Evolutionary conservation across 2,329 filamentous ascomycete genomes (phyloP).

Genomic region (Fusarium sp.): DNA sequence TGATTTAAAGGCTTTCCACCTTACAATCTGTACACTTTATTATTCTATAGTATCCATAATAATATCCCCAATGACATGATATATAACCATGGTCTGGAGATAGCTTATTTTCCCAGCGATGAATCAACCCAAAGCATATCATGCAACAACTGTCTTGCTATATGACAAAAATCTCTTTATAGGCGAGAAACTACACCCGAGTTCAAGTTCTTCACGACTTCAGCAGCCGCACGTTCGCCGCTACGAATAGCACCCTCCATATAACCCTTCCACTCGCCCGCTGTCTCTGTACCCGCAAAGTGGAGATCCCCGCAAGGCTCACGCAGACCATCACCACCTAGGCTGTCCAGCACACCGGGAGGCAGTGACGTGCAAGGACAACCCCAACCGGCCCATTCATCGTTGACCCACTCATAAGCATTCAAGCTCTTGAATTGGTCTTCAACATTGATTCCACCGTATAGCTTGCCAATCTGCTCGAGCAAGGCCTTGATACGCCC

Average conservation of each 20-base stretch:
- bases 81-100: too few species aligned
- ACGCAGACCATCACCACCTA: neutral
- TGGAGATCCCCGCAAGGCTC: constrained; percentile 14
- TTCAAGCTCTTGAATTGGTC: neutral
- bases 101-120: too few species aligned
- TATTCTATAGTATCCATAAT: too few species aligned
- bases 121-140: too few species aligned
- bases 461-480: neutral
- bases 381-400: constrained; percentile 3
- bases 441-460: neutral
- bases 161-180: too few species aligned
- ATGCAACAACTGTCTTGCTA: too few species aligned
- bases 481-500: neutral
- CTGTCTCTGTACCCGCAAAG: constrained; percentile 33
- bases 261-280: constrained; percentile 28
- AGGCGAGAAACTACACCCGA: too few species aligned
- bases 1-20: too few species aligned
- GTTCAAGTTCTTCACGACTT: neutral
- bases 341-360: neutral
- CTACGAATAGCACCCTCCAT: constrained; percentile 36
- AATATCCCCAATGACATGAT: too few species aligned
- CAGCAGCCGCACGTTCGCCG: constrained; percentile 9
- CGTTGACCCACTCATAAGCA: neutral
- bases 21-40: too few species aligned
- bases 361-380: constrained; percentile 2